A percentile compares a stretch with the other conserved stretches of the same genome.
These are phyloP conservation scores for Alternaria sp. DNA, from an alignment of 2,329 filamentous ascomycete genomes.

Conservation along the genomic window DNA sequence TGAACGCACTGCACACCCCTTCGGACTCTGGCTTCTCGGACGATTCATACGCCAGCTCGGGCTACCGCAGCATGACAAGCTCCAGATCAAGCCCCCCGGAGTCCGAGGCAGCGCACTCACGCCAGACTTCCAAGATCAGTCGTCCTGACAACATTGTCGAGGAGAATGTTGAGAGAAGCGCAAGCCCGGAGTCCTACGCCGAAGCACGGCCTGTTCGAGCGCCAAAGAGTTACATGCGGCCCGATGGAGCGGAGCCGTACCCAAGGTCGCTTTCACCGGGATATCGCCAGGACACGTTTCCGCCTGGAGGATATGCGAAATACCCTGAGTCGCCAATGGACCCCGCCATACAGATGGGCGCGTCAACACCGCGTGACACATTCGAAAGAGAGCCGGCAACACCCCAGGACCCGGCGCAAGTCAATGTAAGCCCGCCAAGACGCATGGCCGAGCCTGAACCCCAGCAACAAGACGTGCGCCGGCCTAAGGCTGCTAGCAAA, in stretches of 20 bases:
- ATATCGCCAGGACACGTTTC: conserved; percentile 10
- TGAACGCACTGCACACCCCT: conserved; percentile 45
- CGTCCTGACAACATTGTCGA: conserved; percentile 30
- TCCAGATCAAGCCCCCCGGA: conserved; percentile 49
- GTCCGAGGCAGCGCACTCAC: conserved; percentile 45
- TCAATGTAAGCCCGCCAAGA: conserved; percentile 14
- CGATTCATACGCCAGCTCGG: conserved; percentile 45
- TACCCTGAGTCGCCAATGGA: conserved; percentile 50
- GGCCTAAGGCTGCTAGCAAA: conserved; percentile 58
- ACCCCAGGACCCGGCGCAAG: conserved; percentile 22
- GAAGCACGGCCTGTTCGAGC: conserved; percentile 26
- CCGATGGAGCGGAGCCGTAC: conserved; percentile 28
- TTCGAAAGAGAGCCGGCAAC: conserved; percentile 12
- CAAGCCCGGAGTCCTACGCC: conserved; percentile 40
- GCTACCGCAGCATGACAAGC: conserved; percentile 44
- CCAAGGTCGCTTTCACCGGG: conserved; percentile 30
- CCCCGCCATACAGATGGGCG: conserved; percentile 48
- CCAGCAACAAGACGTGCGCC: conserved; percentile 27
- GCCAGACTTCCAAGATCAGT: conserved; percentile 38
- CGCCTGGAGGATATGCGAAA: conserved; percentile 17
- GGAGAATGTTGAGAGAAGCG: conserved; percentile 33
- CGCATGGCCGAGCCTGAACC: conserved; percentile 19
- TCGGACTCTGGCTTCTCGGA: conserved; percentile 51
- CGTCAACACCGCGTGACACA: conserved; percentile 24
- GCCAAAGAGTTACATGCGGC: conserved; percentile 27